Evolutionary conservation across 2,329 filamentous ascomycete species (phyloP).

Genomic region (Akanthomyces uredinophilus): DNA sequence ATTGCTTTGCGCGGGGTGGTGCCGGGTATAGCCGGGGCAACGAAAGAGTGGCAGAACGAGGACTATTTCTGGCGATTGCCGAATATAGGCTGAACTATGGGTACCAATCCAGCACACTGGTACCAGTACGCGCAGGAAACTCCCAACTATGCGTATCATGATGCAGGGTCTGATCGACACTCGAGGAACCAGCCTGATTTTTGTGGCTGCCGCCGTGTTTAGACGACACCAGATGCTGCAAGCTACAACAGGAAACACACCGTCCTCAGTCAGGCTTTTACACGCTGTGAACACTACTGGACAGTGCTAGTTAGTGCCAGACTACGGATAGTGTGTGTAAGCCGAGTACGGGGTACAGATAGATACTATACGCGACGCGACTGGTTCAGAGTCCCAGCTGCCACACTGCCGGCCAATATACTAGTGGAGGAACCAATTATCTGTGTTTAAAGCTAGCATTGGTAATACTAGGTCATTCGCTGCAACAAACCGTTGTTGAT

Average conservation of each 20-base stretch:
- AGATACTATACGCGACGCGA: neutral
- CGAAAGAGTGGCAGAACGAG: no score
- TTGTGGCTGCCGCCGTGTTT: neutral
- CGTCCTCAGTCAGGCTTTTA: neutral
- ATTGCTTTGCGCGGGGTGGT: neutral
- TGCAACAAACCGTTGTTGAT: neutral
- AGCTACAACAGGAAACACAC: neutral
- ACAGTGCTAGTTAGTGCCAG: no score
- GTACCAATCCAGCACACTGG: no score
- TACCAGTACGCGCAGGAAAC: neutral
- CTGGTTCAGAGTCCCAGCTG: neutral
- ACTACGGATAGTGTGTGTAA: neutral
- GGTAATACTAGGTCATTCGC: neutral
- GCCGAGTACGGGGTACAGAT: neutral
- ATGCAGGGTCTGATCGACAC: neutral
- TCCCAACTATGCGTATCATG: neutral
- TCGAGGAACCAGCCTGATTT: neutral
- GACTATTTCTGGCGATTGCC: neutral
- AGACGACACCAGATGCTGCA: neutral
- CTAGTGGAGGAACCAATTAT: neutral
- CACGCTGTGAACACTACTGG: no score
- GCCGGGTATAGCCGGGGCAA: neutral
- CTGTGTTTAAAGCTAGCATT: neutral
- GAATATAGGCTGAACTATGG: neutral
- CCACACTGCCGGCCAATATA: neutral